phyloP scores from a whole-genome alignment of 345 rosid species.

The Microcos paniculata region DNA sequence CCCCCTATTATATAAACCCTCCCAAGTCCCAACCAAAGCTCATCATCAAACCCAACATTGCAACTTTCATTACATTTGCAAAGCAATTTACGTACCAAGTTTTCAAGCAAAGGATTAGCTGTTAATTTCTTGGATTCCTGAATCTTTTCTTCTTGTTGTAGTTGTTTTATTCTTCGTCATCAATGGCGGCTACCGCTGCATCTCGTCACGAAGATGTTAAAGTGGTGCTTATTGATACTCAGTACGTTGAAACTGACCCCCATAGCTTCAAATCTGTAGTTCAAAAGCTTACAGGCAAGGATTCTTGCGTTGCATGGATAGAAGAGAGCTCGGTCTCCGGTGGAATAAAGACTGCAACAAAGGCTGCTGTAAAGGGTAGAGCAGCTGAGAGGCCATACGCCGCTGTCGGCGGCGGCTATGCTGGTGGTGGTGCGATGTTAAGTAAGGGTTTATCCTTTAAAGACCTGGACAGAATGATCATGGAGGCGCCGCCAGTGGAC shows the following conservation, averaged over 20 bases:
- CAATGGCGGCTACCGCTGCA: background rate
- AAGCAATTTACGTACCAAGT: background rate
- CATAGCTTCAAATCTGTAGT: constrained; percentile 64
- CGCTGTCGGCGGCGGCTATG: background rate
- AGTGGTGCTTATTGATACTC: constrained; percentile 55
- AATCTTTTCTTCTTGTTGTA: too few species aligned
- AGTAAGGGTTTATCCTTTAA: constrained; percentile 28
- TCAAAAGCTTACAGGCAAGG: constrained; percentile 69
- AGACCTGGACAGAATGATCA: constrained; percentile 31
- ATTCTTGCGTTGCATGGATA: constrained; percentile 29
- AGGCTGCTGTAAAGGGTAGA: background rate
- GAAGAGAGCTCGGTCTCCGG: background rate
- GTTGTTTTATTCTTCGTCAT: background rate
- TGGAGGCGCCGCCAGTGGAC: constrained; percentile 35
- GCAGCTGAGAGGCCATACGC: background rate
- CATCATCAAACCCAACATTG: background rate
- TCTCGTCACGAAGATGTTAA: constrained; percentile 28
- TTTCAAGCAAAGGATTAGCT: background rate
- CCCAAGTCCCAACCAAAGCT: background rate
- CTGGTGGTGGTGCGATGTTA: constrained; percentile 10
- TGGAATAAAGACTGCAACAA: background rate
- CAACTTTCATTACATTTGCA: background rate
- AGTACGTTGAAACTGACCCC: constrained; percentile 49
- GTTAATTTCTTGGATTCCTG: background rate
- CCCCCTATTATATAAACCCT: background rate